Percentiles rank a stretch among this genome's conserved stretches.
These are phyloP conservation scores for Trapa bicornis DNA, from an alignment of 345 rosid species.

Conservation along the genomic window DNA sequence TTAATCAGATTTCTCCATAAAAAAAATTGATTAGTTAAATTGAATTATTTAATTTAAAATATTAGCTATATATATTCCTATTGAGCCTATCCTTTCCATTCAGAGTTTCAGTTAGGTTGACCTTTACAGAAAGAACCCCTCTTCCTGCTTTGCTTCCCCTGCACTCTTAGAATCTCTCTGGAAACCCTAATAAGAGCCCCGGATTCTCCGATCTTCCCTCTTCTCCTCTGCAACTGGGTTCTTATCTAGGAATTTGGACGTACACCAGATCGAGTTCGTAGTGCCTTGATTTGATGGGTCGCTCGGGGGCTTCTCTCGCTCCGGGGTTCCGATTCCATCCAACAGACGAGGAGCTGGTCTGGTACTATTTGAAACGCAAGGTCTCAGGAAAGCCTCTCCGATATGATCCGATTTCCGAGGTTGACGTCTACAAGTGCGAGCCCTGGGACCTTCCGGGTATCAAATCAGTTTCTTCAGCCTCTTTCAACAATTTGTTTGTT, in stretches of 20 bases:
- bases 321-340: slow-evolving; percentile 96
- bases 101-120: not conserved
- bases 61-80: too few species aligned
- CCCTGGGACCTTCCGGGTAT: slow-evolving; percentile 97
- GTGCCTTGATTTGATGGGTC: slow-evolving; percentile 28
- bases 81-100: too few species aligned
- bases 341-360: slow-evolving; percentile 85
- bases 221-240: not conserved
- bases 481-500: not conserved
- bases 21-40: too few species aligned
- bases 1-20: too few species aligned
- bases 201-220: not conserved
- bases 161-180: not conserved
- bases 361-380: slow-evolving; percentile 83
- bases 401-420: slow-evolving; percentile 58
- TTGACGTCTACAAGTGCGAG: slow-evolving; percentile 68
- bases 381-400: slow-evolving; percentile 57
- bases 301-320: slow-evolving; percentile 41
- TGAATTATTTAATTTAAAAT: too few species aligned
- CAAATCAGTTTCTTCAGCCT: not conserved
- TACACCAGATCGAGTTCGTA: not conserved
- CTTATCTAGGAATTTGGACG: slow-evolving; percentile 2
- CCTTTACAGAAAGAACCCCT: not conserved
- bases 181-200: slow-evolving; percentile 3
- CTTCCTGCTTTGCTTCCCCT: not conserved